phyloP scores from a whole-genome alignment of 2,329 filamentous ascomycete genomes.

The Sodiomyces alkalinus region DNA sequence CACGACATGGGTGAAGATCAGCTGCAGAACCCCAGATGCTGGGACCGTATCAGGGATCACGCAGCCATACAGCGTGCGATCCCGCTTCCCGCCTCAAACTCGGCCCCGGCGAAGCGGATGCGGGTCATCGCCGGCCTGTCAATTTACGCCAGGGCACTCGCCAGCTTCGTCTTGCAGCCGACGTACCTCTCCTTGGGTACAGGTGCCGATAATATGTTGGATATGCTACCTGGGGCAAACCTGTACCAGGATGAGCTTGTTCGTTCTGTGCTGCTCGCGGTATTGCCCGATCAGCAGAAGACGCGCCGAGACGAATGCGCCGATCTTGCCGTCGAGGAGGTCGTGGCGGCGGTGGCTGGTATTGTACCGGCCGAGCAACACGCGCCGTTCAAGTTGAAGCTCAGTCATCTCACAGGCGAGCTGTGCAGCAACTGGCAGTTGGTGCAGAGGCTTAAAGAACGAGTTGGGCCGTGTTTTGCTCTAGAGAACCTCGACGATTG shows the following conservation, averaged over 20 bases:
- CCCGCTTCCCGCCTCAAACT: conserved; percentile 1
- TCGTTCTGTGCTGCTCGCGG: conserved; percentile 1
- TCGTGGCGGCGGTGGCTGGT: not conserved
- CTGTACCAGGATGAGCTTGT: not conserved
- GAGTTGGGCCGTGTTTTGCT: conserved; percentile 1
- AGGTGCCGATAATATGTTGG: not conserved
- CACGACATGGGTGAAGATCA: not conserved
- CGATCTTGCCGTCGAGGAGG: not conserved
- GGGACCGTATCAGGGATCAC: conserved; percentile 1
- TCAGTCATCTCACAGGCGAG: not conserved
- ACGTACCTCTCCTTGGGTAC: not conserved
- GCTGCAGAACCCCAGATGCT: not conserved
- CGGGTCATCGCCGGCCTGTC: not conserved
- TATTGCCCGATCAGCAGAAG: conserved; percentile 1
- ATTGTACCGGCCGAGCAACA: not conserved
- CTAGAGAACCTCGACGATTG: not conserved
- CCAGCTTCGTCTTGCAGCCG: not conserved
- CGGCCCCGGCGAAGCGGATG: not conserved
- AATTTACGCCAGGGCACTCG: conserved; percentile 1
- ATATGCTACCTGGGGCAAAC: not conserved
- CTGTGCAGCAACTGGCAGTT: not conserved
- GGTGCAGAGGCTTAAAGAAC: not conserved
- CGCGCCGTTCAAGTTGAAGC: not conserved
- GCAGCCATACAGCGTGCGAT: not conserved
- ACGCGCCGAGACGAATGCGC: not conserved